phyloP scores from a whole-genome alignment of 257 asterid species.

The Primulina eburnea region DNA sequence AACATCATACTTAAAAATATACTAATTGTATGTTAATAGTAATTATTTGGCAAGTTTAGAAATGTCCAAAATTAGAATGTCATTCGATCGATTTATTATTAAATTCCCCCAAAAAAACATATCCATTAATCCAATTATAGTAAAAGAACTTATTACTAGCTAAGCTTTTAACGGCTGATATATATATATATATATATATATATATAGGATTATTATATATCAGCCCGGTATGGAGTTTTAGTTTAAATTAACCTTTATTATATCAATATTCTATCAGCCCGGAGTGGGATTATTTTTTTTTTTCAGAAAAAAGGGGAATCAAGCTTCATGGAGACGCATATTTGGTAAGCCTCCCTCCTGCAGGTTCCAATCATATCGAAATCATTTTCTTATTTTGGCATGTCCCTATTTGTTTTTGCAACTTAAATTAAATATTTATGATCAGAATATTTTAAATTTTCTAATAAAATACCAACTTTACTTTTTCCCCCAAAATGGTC shows the following conservation, averaged over 20 bases:
- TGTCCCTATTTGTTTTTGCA: slow-evolving; percentile 15
- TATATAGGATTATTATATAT: no score
- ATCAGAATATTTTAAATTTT: no score
- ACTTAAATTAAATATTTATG: neutral
- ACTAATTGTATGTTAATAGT: slow-evolving; percentile 7
- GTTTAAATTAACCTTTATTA: no score
- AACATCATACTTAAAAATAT: neutral
- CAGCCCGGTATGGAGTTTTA: no score
- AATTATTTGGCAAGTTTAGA: neutral
- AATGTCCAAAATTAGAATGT: neutral
- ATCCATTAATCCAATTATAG: neutral
- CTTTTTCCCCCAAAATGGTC: neutral
- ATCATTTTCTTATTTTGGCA: slow-evolving; percentile 1
- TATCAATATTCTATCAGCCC: no score
- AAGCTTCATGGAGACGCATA: slow-evolving; percentile 4
- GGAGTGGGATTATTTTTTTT: no score
- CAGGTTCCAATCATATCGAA: neutral
- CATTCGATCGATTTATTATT: no score
- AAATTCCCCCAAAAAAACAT: neutral
- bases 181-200: no score
- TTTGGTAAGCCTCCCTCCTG: slow-evolving; percentile 8
- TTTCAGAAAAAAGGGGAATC: no score
- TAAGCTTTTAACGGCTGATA: no score
- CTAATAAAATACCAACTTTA: no score
- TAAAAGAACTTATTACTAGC: no score